Conservation (phyloP, 805 yeast species). For the Ogataea paradorogensis region DNA sequence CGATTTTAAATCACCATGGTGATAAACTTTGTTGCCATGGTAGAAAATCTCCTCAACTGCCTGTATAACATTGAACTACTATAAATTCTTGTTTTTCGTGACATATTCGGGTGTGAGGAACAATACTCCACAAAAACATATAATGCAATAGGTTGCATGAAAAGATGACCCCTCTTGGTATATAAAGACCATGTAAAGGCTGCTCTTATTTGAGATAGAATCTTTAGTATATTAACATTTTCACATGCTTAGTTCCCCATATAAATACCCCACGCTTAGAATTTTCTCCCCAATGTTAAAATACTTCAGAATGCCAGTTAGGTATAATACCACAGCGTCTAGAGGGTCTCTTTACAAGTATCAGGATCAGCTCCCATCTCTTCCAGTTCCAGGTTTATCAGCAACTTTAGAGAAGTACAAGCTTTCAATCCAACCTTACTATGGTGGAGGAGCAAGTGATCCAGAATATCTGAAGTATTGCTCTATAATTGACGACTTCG, state of each 20-base stretch:
- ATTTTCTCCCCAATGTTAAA: conserved; percentile 1
- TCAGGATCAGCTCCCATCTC: conserved; percentile 72
- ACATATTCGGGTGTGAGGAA: conserved; percentile 12
- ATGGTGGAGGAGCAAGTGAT: conserved; percentile 48
- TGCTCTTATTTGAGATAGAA: not conserved
- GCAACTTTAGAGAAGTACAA: conserved; percentile 70
- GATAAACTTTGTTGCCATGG: not conserved
- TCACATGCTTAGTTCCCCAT: conserved; percentile 9
- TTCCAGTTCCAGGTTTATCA: conserved; percentile 83
- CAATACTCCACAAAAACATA: conserved; percentile 5
- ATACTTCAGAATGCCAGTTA: conserved; percentile 6
- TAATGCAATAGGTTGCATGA: not conserved
- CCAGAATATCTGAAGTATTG: conserved; percentile 39
- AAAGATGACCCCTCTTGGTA: not conserved
- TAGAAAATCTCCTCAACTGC: not conserved
- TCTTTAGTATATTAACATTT: not conserved
- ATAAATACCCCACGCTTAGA: conserved; percentile 9
- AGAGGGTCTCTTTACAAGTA: conserved; percentile 70
- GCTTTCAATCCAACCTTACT: conserved; percentile 67
- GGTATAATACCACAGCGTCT: not conserved
- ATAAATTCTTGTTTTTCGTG: conserved; percentile 1
- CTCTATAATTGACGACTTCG: conserved; percentile 62
- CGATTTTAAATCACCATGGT: not conserved
- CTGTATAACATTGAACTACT: not conserved
- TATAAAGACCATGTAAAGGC: conserved; percentile 1